These are phyloP conservation scores for Monotropa hypopitys DNA, from an alignment of 179 eudicot species.

Conservation along the genomic window DNA sequence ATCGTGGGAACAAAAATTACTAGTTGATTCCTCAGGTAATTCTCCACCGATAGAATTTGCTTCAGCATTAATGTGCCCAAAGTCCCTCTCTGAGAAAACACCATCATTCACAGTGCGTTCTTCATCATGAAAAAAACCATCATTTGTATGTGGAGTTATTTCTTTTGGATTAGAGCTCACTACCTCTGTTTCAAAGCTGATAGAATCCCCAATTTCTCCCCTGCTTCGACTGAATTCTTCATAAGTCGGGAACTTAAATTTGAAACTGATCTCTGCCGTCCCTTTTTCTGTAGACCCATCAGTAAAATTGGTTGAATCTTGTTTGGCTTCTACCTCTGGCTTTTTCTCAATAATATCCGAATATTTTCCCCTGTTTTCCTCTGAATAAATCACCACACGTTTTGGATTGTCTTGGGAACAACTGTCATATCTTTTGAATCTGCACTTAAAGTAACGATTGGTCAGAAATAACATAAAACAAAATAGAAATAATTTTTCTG, in stretches of 20 bases:
- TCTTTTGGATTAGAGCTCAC: slow-evolving; percentile 3
- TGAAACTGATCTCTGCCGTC: slow-evolving; percentile 27
- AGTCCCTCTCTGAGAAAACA: neutral
- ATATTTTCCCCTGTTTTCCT: neutral
- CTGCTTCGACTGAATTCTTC: slow-evolving; percentile 43
- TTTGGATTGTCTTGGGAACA: neutral
- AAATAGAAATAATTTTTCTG: neutral
- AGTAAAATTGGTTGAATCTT: neutral
- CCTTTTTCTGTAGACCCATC: slow-evolving; percentile 16
- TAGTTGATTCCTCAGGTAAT: neutral
- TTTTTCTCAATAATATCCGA: neutral
- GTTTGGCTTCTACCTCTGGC: slow-evolving; percentile 5
- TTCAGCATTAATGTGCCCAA: neutral
- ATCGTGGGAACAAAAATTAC: neutral
- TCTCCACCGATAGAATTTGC: slow-evolving; percentile 7
- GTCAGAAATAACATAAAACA: neutral
- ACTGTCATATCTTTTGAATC: slow-evolving; percentile 15
- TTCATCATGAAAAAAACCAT: neutral
- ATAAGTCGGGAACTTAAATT: slow-evolving; percentile 56
- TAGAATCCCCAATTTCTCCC: slow-evolving; percentile 12
- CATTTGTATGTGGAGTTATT: neutral
- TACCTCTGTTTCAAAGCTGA: slow-evolving; percentile 10
- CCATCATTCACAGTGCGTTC: neutral
- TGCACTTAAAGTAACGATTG: neutral
- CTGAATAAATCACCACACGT: neutral